Conservation (phyloP, 2,329 filamentous ascomycete genomes). For the Akanthomyces uredinophilus region DNA sequence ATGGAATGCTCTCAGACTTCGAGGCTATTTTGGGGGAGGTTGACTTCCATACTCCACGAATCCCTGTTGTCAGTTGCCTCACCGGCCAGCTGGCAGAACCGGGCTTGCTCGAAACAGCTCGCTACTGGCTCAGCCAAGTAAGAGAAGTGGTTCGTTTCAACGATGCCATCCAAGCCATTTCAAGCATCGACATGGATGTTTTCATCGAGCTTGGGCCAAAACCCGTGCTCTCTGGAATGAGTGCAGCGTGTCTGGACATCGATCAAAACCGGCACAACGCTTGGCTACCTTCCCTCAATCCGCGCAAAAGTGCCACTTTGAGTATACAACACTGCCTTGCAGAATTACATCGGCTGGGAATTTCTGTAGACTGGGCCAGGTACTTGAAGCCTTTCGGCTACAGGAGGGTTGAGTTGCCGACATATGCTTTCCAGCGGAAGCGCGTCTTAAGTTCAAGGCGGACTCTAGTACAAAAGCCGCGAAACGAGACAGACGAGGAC, state of each 20-base stretch:
- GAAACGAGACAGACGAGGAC: no score
- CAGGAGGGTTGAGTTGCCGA: not conserved
- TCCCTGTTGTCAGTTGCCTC: not conserved
- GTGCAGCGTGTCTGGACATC: not conserved
- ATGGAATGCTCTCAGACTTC: not conserved
- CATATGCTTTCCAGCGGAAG: not conserved
- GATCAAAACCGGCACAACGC: not conserved
- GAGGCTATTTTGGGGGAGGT: not conserved
- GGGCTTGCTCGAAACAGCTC: not conserved
- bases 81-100: not conserved
- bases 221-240: not conserved
- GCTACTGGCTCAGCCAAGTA: not conserved
- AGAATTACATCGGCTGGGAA: not conserved
- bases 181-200: not conserved
- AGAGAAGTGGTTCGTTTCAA: not conserved
- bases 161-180: not conserved
- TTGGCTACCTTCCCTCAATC: not conserved
- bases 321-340: not conserved
- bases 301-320: not conserved
- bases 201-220: not conserved
- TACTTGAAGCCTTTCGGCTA: not conserved
- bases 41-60: not conserved
- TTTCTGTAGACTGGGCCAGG: not conserved
- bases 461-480: no score
- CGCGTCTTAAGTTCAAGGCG: not conserved